phyloP scores from a whole-genome alignment of 495 filamentous ascomycete genomes.

The Aspergillus ellipticus region DNA sequence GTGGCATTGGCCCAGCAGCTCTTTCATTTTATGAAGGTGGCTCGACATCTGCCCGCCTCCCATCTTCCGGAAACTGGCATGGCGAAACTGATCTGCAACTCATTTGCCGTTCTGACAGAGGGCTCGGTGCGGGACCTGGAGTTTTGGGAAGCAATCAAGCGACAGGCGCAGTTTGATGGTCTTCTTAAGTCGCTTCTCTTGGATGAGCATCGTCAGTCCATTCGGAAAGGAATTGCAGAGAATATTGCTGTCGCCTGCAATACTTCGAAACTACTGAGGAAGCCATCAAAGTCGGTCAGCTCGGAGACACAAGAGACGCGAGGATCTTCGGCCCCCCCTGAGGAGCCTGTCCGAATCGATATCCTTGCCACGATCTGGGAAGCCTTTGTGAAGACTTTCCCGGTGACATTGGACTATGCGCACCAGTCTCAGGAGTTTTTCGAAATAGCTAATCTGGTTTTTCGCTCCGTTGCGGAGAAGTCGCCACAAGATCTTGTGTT shows the following conservation, averaged over 20 bases:
- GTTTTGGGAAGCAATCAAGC: constrained; percentile 59
- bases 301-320: constrained; percentile 8
- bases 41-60: constrained; percentile 11
- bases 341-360: constrained; percentile 31
- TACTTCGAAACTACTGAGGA: constrained; percentile 25
- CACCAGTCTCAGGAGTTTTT: constrained; percentile 55
- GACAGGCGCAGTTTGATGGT: constrained; percentile 36
- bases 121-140: constrained; percentile 54
- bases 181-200: constrained; percentile 37
- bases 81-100: constrained; percentile 45
- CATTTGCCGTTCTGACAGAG: constrained; percentile 62
- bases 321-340: constrained; percentile 8
- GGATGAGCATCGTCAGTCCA: constrained; percentile 27
- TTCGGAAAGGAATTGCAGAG: constrained; percentile 36
- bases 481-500: constrained; percentile 49
- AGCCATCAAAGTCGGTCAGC: constrained; percentile 13
- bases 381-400: constrained; percentile 46
- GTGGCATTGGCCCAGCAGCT: constrained; percentile 26
- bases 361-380: constrained; percentile 51
- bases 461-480: constrained; percentile 51
- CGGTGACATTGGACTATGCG: constrained; percentile 39
- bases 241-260: constrained; percentile 33
- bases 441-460: constrained; percentile 46
- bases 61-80: constrained; percentile 11
- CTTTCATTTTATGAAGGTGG: constrained; percentile 28